Percentiles rank a stretch among this genome's conserved stretches.
Evolutionary conservation across 208 protist species (phyloP).

Genomic region (Leishmania lainsoni): DNA sequence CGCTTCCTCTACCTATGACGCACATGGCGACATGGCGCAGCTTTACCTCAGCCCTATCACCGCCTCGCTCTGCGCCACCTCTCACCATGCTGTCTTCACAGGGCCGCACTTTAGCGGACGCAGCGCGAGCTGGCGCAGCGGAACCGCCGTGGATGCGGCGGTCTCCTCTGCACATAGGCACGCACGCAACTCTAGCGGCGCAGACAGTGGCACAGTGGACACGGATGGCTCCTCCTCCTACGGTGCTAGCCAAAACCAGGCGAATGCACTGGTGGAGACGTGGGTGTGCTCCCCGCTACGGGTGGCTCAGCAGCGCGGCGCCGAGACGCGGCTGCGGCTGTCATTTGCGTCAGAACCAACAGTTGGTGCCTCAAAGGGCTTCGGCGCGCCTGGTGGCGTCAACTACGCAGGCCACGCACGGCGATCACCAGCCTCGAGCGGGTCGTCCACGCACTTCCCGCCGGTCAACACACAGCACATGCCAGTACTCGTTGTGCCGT

Average conservation of each 20-base stretch:
- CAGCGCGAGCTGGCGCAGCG: constrained; percentile 14
- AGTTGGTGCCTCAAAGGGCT: not conserved
- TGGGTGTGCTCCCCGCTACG: not conserved
- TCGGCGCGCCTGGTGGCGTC: not conserved
- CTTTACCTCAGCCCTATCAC: constrained; percentile 32
- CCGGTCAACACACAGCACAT: not conserved
- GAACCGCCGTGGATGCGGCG: constrained; percentile 1
- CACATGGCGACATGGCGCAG: constrained; percentile 19
- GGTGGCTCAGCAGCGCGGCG: not conserved
- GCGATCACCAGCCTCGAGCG: not conserved
- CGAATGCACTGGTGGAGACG: not conserved
- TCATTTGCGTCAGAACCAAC: constrained; percentile 3
- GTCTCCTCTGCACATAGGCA: not conserved
- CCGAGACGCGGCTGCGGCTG: not conserved
- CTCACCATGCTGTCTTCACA: constrained; percentile 13
- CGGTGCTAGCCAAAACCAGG: not conserved
- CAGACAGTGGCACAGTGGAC: not conserved
- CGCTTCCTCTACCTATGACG: constrained; percentile 7
- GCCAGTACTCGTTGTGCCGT: constrained; percentile 4
- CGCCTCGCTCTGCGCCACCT: constrained; percentile 11
- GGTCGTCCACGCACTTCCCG: not conserved
- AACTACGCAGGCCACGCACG: not conserved
- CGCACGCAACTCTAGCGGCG: constrained; percentile 4
- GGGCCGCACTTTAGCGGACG: constrained; percentile 22
- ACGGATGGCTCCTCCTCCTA: not conserved